phyloP scores from a whole-genome alignment of 2,329 filamentous ascomycete genomes.

The Helotiales sp. region DNA sequence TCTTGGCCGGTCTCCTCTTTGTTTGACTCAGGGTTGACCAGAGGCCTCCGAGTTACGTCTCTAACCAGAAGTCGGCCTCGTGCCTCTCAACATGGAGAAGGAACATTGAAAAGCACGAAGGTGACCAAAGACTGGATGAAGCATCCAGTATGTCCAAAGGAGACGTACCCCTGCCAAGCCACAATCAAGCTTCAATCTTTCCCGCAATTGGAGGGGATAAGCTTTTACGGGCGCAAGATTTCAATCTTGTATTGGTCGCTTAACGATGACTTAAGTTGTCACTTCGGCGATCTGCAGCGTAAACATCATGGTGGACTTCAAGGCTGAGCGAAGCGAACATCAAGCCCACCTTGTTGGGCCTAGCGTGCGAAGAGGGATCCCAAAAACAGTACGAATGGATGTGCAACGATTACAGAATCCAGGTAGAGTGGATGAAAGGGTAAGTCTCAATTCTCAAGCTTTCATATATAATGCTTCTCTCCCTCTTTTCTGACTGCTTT shows the following conservation, averaged over 20 bases:
- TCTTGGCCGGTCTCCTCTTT: no score
- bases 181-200: constrained; percentile 2
- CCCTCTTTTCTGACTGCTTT: constrained; percentile 5
- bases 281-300: not conserved
- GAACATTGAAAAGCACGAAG: not conserved
- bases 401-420: constrained; percentile 43
- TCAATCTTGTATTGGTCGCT: not conserved
- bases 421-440: not conserved
- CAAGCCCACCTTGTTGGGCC: constrained; percentile 13
- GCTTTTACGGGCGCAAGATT: not conserved
- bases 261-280: not conserved
- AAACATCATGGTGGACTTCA: not conserved
- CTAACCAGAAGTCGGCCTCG: no score
- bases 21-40: no score
- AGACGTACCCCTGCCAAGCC: constrained; percentile 8
- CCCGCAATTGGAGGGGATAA: not conserved
- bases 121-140: not conserved
- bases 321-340: constrained; percentile 20
- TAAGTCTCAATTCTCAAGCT: not conserved
- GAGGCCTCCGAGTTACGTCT: no score
- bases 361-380: constrained; percentile 2
- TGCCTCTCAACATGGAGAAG: not conserved
- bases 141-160: not conserved
- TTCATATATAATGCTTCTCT: constrained; percentile 21
- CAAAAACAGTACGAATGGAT: not conserved